Evolutionary conservation across 2,329 filamentous ascomycete genomes (phyloP), one percentile per base, ranked within the genome.

Genomic region (Fusarium avenaceum): DNA sequence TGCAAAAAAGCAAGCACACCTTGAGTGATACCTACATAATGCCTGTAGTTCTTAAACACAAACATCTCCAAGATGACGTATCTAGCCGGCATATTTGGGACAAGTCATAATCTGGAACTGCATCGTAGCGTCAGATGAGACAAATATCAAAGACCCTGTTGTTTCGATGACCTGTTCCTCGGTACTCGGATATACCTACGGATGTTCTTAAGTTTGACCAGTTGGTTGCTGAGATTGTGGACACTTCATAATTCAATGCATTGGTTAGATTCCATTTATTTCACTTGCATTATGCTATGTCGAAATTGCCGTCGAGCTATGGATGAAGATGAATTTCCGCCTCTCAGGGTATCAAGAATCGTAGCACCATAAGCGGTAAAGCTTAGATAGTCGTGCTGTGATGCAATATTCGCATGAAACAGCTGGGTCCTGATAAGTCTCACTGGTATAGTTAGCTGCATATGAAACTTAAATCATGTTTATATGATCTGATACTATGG

Each of bases 61-160:
- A 47, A 42, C 40, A 19, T 50, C 10, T 45, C n/a, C 19, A 26
- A 45, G 30, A 57, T 69, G 66, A 67, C 62, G 62, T 55, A 50
- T 52, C 26, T 15, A 17, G 26, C 38, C 50, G 20, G 24, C 15
- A 6, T 26, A 17, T 53, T 54, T 52, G 57, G 44, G 32, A 17
- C 48, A 42, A 32, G 51, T 32, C 20, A 47, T 39, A 33, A 57
- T 58, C 65, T 52, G 48, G 38, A 46, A 20, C 47, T 49, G 51
- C 59, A 51, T 50, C 40, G 28, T 28, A 43, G 30, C 45, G 33
- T 35, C n/a, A 30, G 40, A 61, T 24, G 48, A 35, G 54, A 61
- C 42, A 38, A 47, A 24, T 40, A 52, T 44, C 46, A 42, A 56
- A 40, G 38, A 47, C 53, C 26, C 47, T 19, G 19, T 46, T 30